Conservation (phyloP, 352 stramenopile genomes). For the Pythium phragmiticola region DNA sequence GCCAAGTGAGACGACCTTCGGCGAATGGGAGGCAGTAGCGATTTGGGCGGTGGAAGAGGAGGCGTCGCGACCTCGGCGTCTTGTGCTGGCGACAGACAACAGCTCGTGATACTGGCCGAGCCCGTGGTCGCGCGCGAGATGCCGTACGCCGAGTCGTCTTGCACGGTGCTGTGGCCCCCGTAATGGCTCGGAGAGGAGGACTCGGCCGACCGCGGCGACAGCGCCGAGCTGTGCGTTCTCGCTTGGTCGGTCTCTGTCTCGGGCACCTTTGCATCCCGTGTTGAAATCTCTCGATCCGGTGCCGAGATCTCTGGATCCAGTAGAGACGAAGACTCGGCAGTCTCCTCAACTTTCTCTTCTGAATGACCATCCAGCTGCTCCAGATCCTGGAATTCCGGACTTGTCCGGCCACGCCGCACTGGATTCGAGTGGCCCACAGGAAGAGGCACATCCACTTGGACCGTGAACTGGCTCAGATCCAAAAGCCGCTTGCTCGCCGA, state of each 20-base stretch:
- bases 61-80: background rate
- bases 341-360: no score
- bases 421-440: no score
- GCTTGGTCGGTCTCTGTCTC: no score
- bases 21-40: constrained; percentile 4
- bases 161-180: background rate
- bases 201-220: constrained; percentile 11
- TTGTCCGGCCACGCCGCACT: background rate
- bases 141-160: constrained; percentile 5
- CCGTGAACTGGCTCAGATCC: constrained; percentile 18
- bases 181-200: constrained; percentile 12
- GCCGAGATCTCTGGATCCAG: no score
- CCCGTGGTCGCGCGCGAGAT: constrained; percentile 5
- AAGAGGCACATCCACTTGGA: constrained; percentile 9
- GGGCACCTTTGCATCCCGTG: no score
- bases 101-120: background rate
- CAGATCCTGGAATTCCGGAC: background rate
- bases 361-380: no score
- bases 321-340: no score
- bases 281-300: no score
- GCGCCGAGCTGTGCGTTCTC: background rate
- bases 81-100: constrained; percentile 3
- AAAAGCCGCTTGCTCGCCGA: constrained; percentile 9
- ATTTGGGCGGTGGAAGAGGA: background rate
- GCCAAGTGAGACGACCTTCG: background rate